Conservation (phyloP, 2,329 filamentous ascomycete genomes). For the Gaeumannomyces sp. region DNA sequence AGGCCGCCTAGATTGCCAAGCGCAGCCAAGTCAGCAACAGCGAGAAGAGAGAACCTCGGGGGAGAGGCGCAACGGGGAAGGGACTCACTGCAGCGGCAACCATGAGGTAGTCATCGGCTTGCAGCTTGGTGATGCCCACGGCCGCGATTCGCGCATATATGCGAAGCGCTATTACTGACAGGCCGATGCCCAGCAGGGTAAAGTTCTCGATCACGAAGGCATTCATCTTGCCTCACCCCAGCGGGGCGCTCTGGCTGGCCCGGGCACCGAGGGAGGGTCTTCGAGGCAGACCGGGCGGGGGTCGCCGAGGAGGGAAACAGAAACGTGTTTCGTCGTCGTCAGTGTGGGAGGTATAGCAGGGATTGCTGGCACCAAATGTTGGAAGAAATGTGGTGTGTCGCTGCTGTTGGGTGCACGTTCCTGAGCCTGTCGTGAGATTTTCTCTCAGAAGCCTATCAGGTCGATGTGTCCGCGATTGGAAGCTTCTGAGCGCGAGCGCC, state of each 20-base stretch:
- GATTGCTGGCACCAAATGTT: no score
- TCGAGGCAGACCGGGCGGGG: no score
- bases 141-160: slow-evolving; percentile 40
- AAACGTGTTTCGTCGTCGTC: not conserved
- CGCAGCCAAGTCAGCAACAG: not conserved
- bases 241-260: not conserved
- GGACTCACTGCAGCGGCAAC: slow-evolving; percentile 42
- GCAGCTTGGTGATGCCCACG: slow-evolving; percentile 43
- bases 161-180: slow-evolving; percentile 43
- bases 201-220: slow-evolving; percentile 39
- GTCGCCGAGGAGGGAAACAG: no score
- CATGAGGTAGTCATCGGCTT: slow-evolving; percentile 55
- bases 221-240: not conserved
- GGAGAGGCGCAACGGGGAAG: not conserved
- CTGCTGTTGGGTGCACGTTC: no score
- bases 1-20: slow-evolving; percentile 8
- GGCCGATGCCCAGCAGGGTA: slow-evolving; percentile 43
- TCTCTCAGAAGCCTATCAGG: no score
- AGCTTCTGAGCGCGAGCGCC: no score
- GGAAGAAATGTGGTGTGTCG: no score
- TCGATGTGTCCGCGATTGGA: no score
- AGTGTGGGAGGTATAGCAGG: no score
- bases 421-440: no score
- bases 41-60: not conserved
- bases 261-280: not conserved